These are phyloP conservation scores for Pseudogymnoascus sp. DNA, from an alignment of 2,329 filamentous ascomycete genomes.

Conservation along the genomic window DNA sequence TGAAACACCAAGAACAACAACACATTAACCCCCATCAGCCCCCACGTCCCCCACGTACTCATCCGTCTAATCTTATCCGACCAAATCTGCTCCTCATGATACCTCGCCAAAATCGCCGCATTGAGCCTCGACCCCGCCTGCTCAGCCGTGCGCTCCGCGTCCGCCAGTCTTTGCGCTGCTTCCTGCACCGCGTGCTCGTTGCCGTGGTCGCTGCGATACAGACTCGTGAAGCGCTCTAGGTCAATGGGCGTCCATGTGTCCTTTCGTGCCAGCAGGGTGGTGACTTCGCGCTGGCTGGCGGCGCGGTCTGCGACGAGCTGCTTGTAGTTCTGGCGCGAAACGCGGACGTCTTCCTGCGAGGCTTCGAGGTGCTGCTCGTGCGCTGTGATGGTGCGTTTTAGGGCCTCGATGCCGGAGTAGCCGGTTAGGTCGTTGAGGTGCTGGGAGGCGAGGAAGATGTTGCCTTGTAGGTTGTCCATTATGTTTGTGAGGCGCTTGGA, in stretches of 20 bases:
- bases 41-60: constrained; percentile 98
- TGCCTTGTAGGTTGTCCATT: constrained; percentile 85
- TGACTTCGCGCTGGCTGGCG: constrained; percentile 91
- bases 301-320: constrained; percentile 76
- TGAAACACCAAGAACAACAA: constrained; percentile 79
- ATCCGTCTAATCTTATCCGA: constrained; percentile 93
- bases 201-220: constrained; percentile 87
- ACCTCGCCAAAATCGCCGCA: constrained; percentile 77
- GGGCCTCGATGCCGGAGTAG: constrained; percentile 80
- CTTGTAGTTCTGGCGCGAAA: constrained; percentile 70
- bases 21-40: constrained; percentile 94
- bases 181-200: constrained; percentile 77
- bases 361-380: constrained; percentile 53
- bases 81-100: constrained; percentile 99
- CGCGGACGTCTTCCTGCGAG: constrained; percentile 60
- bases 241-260: constrained; percentile 82
- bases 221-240: constrained; percentile 85
- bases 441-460: constrained; percentile 76
- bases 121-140: constrained; percentile 68
- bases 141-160: constrained; percentile 74
- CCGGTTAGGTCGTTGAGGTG: constrained; percentile 91
- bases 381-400: constrained; percentile 69
- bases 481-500: constrained; percentile 53
- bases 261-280: constrained; percentile 86
- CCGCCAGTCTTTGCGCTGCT: constrained; percentile 63